Evolutionary conservation across 2,329 filamentous ascomycete genomes (phyloP), one percentile per base, ranked within the genome.

Genomic region (Fusarium pininemorale): DNA sequence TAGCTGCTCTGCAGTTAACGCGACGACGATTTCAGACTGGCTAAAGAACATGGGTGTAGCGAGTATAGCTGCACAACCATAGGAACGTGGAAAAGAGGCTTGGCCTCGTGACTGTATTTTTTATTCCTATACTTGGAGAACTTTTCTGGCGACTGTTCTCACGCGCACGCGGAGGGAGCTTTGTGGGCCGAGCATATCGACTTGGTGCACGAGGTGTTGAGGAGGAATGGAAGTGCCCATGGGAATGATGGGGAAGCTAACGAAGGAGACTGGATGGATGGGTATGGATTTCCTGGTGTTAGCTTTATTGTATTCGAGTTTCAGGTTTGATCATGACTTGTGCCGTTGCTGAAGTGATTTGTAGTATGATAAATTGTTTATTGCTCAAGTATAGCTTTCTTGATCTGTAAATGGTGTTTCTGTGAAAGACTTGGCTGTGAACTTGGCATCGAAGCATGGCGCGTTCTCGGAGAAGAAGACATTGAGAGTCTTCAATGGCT

Each of bases 251-350:
- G 41, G n/a, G 67, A 39, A 45, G 57, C 35, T 30, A 24, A 32
- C 39, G 62, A 58, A 63, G 67, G 54, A 71, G 69, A 71, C 50
- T 72, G 74, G 65, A 66, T 67, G 67, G 45, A 30, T 51, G 69
- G 69, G 53, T 62, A 74, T 66, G 71, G 64, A 67, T 71, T 75
- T 71, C 69, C 67, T 69, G 75, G 73, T 77, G 66, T 77, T 77
- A 66, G 70, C 66, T 70, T 57, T 63, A 50, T 66, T 73, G 69
- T 69, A 75, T 68, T 73, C 63, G 47, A 69, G 66, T 66, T 72
- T 57, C 54, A 39, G 51, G 54, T 69, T 68, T 70, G 37, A 61
- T 48, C 47, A 57, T 57, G 73, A 55, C 45, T 58, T 47, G 57
- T 42, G 22, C 22, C 20, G 50, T 56, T 26, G 24, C 7, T 20